Evolutionary conservation across 2,329 filamentous ascomycete species (phyloP).

Genomic region (Tolypocladium cylindrosporum): DNA sequence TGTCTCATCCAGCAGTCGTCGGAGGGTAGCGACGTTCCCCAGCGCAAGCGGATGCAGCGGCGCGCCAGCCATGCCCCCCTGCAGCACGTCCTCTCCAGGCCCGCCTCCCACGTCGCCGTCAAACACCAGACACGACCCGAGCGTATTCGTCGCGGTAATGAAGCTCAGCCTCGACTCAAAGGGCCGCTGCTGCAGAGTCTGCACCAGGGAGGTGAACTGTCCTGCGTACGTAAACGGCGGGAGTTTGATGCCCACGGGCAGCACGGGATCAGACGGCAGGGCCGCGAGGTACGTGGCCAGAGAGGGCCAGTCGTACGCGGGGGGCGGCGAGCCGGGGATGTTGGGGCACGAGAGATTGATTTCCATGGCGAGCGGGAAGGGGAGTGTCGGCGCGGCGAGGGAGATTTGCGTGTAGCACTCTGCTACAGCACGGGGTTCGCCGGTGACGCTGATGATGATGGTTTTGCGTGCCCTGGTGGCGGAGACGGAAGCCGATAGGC

Average conservation of each 20-base stretch:
- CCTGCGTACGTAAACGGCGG: constrained; percentile 65
- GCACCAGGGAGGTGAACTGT: constrained; percentile 50
- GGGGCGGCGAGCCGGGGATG: constrained; percentile 57
- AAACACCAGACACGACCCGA: constrained; percentile 58
- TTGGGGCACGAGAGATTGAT: constrained; percentile 74
- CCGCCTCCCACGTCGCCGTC: constrained; percentile 24
- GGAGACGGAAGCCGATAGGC: constrained; percentile 25
- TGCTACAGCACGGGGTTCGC: constrained; percentile 45
- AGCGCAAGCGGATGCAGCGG: constrained; percentile 64
- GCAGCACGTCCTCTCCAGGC: constrained; percentile 25
- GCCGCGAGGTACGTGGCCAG: constrained; percentile 45
- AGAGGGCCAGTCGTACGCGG: constrained; percentile 48
- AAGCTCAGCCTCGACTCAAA: constrained; percentile 41
- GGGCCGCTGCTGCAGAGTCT: constrained; percentile 36
- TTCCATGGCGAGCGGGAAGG: constrained; percentile 55
- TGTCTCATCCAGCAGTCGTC: constrained; percentile 43
- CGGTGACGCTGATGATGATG: constrained; percentile 63
- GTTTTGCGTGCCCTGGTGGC: constrained; percentile 32
- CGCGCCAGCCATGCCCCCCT: constrained; percentile 64
- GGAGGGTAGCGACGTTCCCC: constrained; percentile 65
- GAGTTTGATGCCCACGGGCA: constrained; percentile 56
- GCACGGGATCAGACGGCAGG: constrained; percentile 25
- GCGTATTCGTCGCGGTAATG: constrained; percentile 63
- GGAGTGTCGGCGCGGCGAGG: constrained; percentile 22
- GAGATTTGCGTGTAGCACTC: constrained; percentile 44